Evolutionary conservation across 2,329 filamentous ascomycete genomes (phyloP).

Genomic region (Capronia epimyces): DNA sequence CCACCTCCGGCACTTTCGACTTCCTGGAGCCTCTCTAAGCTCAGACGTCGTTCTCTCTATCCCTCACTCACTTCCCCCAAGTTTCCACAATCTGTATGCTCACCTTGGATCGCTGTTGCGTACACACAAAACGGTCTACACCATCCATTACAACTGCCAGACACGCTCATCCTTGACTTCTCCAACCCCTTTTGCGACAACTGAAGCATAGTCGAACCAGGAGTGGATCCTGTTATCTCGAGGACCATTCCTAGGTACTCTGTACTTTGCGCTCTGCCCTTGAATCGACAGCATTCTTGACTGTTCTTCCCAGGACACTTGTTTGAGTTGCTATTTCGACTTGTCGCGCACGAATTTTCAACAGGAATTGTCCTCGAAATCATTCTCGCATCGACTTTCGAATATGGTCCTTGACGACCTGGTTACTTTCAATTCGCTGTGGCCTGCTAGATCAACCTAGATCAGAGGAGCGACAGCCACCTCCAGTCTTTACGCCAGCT

Average conservation of each 20-base stretch:
- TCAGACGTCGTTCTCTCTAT: slow-evolving; percentile 5
- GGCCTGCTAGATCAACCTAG: slow-evolving; percentile 1
- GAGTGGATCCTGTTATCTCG: slow-evolving; percentile 12
- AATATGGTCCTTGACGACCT: slow-evolving; percentile 8
- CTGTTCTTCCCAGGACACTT: slow-evolving; percentile 2
- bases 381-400: background rate
- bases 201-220: slow-evolving; percentile 2
- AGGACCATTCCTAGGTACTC: slow-evolving; percentile 8
- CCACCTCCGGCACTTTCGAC: slow-evolving; percentile 15
- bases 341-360: slow-evolving; percentile 8
- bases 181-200: slow-evolving; percentile 4
- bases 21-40: slow-evolving; percentile 6
- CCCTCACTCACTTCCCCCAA: background rate
- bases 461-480: slow-evolving; percentile 1
- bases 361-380: background rate
- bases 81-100: background rate
- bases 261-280: slow-evolving; percentile 10
- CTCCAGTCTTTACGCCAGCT: background rate
- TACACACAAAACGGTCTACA: background rate
- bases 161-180: background rate
- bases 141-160: background rate
- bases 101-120: background rate
- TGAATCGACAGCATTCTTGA: slow-evolving; percentile 7
- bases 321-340: slow-evolving; percentile 1
- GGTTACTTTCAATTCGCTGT: background rate